Percentiles rank a stretch among this genome's conserved stretches.
Conservation (phyloP, 768 basidiomycete genomes). For the Pleurotus eryngii region DNA sequence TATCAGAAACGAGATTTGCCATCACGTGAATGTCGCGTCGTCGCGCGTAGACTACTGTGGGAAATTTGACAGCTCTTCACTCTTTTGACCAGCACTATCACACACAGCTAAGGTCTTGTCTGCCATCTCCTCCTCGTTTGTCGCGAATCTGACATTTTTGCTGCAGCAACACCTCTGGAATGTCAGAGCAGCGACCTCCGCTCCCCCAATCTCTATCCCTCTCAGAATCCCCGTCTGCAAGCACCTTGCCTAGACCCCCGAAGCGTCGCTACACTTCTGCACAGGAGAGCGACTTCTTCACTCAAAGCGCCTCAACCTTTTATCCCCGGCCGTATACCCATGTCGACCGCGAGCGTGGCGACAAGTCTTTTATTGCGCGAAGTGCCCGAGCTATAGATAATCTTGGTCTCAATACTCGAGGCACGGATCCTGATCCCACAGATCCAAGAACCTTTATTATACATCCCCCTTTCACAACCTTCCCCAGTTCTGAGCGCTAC, state of each 20-base stretch:
- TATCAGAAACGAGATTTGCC: neutral
- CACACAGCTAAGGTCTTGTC: constrained; percentile 5
- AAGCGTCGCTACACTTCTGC: constrained; percentile 49
- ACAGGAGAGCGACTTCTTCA: constrained; percentile 58
- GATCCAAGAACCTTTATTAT: constrained; percentile 70
- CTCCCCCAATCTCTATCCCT: constrained; percentile 24
- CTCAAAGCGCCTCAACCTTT: constrained; percentile 60
- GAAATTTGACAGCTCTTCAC: constrained; percentile 7
- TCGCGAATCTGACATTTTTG: neutral
- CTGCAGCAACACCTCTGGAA: neutral
- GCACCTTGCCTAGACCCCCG: constrained; percentile 24
- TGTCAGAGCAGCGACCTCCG: constrained; percentile 21
- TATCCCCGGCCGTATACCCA: constrained; percentile 64
- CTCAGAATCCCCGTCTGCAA: constrained; percentile 23
- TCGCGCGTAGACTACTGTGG: neutral
- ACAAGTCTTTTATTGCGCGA: constrained; percentile 24
- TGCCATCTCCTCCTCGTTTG: neutral
- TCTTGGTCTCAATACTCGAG: constrained; percentile 43
- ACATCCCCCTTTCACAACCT: constrained; percentile 67
- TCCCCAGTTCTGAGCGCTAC: constrained; percentile 58
- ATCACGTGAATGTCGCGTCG: constrained; percentile 8
- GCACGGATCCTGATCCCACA: constrained; percentile 66
- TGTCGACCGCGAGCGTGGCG: constrained; percentile 8
- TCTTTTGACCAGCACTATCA: neutral
- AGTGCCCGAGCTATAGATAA: constrained; percentile 33